Percentiles rank a stretch among this genome's conserved stretches.
Evolutionary conservation across 106 monocot genomes (phyloP).

Genomic region (Chionographis japonica): DNA sequence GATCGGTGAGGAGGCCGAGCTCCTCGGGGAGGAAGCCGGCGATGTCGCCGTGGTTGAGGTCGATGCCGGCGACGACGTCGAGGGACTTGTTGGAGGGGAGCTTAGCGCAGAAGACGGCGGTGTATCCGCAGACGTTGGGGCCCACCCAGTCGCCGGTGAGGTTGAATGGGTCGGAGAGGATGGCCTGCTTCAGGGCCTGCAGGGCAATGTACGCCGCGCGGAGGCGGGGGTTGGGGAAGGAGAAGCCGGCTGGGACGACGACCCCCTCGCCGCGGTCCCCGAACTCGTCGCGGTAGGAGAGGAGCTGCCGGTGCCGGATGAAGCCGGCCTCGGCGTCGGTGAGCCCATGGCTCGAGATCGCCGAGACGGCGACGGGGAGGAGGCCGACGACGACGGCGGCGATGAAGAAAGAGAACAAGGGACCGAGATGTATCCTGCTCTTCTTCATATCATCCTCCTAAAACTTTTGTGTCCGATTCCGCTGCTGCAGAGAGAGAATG

Average conservation of each 20-base stretch:
- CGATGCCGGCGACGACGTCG: slow-evolving; percentile 61
- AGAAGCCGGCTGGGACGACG: slow-evolving; percentile 23
- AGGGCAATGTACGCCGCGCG: slow-evolving; percentile 78
- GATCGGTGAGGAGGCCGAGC: slow-evolving; percentile 62
- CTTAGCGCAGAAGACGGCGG: slow-evolving; percentile 61
- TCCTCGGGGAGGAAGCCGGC: slow-evolving; percentile 73
- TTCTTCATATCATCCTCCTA: slow-evolving; percentile 56
- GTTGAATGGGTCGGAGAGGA: slow-evolving; percentile 66
- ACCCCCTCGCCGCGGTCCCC: slow-evolving; percentile 39
- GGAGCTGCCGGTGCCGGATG: slow-evolving; percentile 55
- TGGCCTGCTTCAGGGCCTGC: slow-evolving; percentile 77
- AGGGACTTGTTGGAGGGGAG: slow-evolving; percentile 31
- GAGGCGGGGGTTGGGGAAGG: slow-evolving; percentile 44
- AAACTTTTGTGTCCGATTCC: neutral
- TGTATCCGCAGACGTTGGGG: slow-evolving; percentile 54
- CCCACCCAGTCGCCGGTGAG: slow-evolving; percentile 64
- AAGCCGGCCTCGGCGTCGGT: slow-evolving; percentile 11
- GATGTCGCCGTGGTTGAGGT: slow-evolving; percentile 85
- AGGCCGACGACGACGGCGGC: neutral
- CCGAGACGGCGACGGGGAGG: neutral
- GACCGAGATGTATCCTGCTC: neutral
- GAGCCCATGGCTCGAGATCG: slow-evolving; percentile 7
- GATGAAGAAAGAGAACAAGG: slow-evolving; percentile 1
- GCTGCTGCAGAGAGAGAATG: neutral
- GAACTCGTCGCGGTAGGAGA: slow-evolving; percentile 38